phyloP scores from a whole-genome alignment of 139 green algal genomes.

The Closterium sp. region DNA sequence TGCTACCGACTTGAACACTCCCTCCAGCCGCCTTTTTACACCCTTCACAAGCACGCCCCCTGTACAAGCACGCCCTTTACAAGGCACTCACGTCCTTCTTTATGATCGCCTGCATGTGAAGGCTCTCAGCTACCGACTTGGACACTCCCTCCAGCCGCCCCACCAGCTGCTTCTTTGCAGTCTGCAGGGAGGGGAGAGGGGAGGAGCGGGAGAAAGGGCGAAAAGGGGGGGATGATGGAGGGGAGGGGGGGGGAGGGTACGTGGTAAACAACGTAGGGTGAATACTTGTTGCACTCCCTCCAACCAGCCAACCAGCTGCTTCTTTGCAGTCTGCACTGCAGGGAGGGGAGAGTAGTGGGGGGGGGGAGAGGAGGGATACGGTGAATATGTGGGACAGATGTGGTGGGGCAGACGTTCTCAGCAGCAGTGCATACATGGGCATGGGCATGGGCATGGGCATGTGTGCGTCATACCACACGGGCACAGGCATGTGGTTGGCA shows the following conservation, averaged over 20 bases:
- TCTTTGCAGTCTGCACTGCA: not conserved
- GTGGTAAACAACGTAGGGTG: too few species aligned
- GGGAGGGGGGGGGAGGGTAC: too few species aligned
- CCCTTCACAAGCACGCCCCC: too few species aligned
- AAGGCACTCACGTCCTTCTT: constrained; percentile 4
- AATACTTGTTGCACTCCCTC: not conserved
- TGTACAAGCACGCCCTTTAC: too few species aligned
- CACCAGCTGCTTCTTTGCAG: constrained; percentile 12
- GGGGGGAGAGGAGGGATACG: not conserved
- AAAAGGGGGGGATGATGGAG: too few species aligned
- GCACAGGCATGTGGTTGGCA: too few species aligned
- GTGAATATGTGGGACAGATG: not conserved
- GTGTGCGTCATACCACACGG: too few species aligned
- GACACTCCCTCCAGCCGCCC: constrained; percentile 19
- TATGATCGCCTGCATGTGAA: not conserved
- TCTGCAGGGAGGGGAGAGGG: not conserved
- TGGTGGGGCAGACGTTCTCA: too few species aligned
- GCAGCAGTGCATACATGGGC: not conserved
- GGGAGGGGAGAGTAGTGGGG: not conserved
- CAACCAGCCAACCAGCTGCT: not conserved
- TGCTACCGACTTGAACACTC: not conserved
- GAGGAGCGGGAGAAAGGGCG: not conserved
- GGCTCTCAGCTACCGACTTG: constrained; percentile 4
- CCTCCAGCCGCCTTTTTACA: not conserved
- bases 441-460: not conserved